These are phyloP conservation scores for Laburnicola sp. DNA, from an alignment of 2,329 filamentous ascomycete genomes.

Conservation along the genomic window DNA sequence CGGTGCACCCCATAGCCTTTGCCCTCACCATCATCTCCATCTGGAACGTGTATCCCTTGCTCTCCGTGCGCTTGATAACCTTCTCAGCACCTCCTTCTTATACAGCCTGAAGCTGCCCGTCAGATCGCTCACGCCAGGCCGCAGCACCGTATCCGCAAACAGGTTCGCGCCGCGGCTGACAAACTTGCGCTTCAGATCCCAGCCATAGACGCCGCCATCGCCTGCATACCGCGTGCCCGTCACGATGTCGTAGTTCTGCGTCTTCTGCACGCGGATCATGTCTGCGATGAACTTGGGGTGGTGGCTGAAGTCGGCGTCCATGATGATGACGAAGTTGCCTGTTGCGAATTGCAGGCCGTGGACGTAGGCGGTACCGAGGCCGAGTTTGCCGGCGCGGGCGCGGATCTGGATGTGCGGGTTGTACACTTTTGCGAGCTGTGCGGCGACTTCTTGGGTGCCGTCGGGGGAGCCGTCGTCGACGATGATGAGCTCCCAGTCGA, in stretches of 20 bases:
- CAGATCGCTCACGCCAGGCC: slow-evolving; percentile 91
- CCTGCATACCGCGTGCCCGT: slow-evolving; percentile 94
- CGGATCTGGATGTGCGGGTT: slow-evolving; percentile 76
- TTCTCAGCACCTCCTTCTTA: slow-evolving; percentile 83
- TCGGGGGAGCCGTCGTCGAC: slow-evolving; percentile 98
- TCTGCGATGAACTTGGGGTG: slow-evolving; percentile 98
- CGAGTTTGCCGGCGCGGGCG: slow-evolving; percentile 89
- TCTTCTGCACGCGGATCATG: slow-evolving; percentile 83
- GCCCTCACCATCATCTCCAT: slow-evolving; percentile 99
- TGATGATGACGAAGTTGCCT: slow-evolving; percentile 98
- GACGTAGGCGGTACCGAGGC: slow-evolving; percentile 95
- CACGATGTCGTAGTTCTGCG: slow-evolving; percentile 88
- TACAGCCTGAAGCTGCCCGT: slow-evolving; percentile 95
- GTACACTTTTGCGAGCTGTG: slow-evolving; percentile 88
- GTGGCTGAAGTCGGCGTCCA: slow-evolving; percentile 99
- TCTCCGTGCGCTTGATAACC: slow-evolving; percentile 87
- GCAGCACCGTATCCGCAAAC: slow-evolving; percentile 90
- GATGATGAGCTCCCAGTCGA: slow-evolving; percentile 97
- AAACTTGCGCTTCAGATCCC: slow-evolving; percentile 82
- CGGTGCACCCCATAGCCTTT: slow-evolving; percentile 91
- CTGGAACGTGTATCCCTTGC: slow-evolving; percentile 98
- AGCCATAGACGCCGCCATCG: slow-evolving; percentile 84
- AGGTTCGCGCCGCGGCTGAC: slow-evolving; percentile 88
- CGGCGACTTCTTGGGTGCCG: slow-evolving; percentile 86
- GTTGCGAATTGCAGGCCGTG: slow-evolving; percentile 88